A percentile compares a stretch with the other conserved stretches of the same genome.
These are phyloP conservation scores for Claviceps lovelessii DNA, from an alignment of 2,329 filamentous ascomycete genomes.

Conservation along the genomic window DNA sequence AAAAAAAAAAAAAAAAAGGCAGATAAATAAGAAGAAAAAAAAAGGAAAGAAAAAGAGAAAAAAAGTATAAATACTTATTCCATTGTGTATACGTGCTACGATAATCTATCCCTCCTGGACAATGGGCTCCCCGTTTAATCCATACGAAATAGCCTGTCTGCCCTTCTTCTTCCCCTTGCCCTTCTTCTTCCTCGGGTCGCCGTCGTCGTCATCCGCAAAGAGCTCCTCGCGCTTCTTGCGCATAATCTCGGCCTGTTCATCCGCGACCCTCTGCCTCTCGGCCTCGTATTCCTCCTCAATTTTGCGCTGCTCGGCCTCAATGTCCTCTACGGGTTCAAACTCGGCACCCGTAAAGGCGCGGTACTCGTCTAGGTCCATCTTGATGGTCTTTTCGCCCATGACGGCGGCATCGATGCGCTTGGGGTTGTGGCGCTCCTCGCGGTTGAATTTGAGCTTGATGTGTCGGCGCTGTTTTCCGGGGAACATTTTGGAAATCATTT, in stretches of 20 bases:
- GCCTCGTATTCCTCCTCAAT: slow-evolving; percentile 31
- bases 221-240: slow-evolving; percentile 34
- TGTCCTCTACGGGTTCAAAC: slow-evolving; percentile 40
- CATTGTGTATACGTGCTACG: not conserved
- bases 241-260: slow-evolving; percentile 34
- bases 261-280: slow-evolving; percentile 26
- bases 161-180: slow-evolving; percentile 18
- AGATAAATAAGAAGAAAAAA: not conserved
- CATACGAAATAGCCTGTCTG: slow-evolving; percentile 21
- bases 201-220: slow-evolving; percentile 27
- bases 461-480: slow-evolving; percentile 54
- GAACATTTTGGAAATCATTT: slow-evolving; percentile 66
- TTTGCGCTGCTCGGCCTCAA: slow-evolving; percentile 40
- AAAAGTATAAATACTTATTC: not conserved
- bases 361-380: slow-evolving; percentile 48
- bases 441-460: slow-evolving; percentile 71
- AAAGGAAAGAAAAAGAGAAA: not conserved
- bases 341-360: slow-evolving; percentile 36
- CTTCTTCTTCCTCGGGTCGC: slow-evolving; percentile 20
- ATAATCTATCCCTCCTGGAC: slow-evolving; percentile 9
- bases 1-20: too few species aligned
- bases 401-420: slow-evolving; percentile 49
- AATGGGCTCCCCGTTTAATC: slow-evolving; percentile 24
- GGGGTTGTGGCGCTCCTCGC: slow-evolving; percentile 57
- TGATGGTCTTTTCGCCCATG: slow-evolving; percentile 41